Percentiles rank a stretch among this genome's conserved stretches.
Conservation (phyloP, 2,329 filamentous ascomycete species). For the Cordyceps militaris region DNA sequence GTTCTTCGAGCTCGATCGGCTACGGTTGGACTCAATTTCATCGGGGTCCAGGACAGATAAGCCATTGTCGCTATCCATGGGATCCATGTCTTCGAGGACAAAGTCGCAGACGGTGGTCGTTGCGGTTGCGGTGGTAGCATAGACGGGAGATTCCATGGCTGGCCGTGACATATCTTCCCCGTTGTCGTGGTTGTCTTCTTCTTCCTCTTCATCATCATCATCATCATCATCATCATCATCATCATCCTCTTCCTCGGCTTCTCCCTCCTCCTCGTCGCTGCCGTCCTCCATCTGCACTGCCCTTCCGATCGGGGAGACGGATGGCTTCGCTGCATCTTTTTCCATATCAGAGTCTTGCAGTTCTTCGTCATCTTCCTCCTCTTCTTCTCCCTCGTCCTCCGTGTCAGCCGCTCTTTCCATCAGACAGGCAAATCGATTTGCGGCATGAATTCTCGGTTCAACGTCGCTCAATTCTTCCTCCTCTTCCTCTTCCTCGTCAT, state of each 20-base stretch:
- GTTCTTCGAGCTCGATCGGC: slow-evolving; percentile 32
- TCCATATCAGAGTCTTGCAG: background rate
- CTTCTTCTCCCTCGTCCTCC: background rate
- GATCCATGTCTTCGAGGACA: slow-evolving; percentile 40
- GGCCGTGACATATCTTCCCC: slow-evolving; percentile 2
- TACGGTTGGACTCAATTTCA: slow-evolving; percentile 40
- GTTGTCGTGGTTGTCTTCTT: background rate
- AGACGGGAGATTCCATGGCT: slow-evolving; percentile 14
- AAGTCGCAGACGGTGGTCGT: slow-evolving; percentile 25
- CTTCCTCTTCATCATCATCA: slow-evolving; percentile 8
- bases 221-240: background rate
- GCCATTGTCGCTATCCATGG: slow-evolving; percentile 39
- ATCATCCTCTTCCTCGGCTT: background rate
- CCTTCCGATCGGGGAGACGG: background rate
- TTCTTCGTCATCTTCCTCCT: background rate
- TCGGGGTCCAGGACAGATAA: slow-evolving; percentile 36
- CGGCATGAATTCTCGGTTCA: no score
- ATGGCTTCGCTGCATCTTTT: background rate
- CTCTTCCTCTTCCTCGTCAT: background rate
- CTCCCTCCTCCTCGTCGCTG: background rate
- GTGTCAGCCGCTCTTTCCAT: background rate
- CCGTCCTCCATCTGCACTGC: background rate
- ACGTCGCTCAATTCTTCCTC: no score
- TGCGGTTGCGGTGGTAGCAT: slow-evolving; percentile 16
- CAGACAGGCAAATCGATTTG: no score